Conservation (phyloP, 2,329 filamentous ascomycete species). For the Domatiomyces catenatus region DNA sequence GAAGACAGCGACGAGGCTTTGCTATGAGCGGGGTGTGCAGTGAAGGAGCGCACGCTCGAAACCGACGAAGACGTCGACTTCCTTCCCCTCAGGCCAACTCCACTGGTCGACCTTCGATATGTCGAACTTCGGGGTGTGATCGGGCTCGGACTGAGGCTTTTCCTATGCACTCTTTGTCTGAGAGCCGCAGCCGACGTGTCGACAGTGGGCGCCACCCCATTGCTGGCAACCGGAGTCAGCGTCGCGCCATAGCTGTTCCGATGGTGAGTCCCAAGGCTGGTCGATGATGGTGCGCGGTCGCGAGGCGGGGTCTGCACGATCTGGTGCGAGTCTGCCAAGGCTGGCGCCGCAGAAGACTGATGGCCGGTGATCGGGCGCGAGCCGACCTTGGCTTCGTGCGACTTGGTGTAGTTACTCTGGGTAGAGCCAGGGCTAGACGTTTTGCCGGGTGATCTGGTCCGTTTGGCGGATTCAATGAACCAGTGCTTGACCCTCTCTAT, state of each 20-base stretch:
- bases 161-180: constrained; percentile 31
- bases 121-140: constrained; percentile 68
- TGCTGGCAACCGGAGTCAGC: constrained; percentile 9
- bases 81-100: constrained; percentile 67
- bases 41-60: constrained; percentile 81
- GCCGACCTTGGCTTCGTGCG: background rate
- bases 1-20: constrained; percentile 91
- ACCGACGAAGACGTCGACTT: constrained; percentile 95
- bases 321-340: background rate
- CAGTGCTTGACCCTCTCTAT: constrained; percentile 55
- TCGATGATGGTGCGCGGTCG: background rate
- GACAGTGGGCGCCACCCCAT: background rate
- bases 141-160: constrained; percentile 73
- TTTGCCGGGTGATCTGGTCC: constrained; percentile 37
- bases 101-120: constrained; percentile 65
- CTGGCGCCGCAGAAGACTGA: background rate
- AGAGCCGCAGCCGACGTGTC: constrained; percentile 3
- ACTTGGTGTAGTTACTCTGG: background rate
- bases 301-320: background rate
- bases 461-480: constrained; percentile 53
- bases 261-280: background rate
- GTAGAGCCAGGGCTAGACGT: constrained; percentile 4
- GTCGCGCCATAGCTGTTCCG: constrained; percentile 11
- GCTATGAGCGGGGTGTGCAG: constrained; percentile 75
- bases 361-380: background rate